Base-by-base conservation (phyloP, 1,139 yeast genomes). In the Diutina catenulata region DNA sequence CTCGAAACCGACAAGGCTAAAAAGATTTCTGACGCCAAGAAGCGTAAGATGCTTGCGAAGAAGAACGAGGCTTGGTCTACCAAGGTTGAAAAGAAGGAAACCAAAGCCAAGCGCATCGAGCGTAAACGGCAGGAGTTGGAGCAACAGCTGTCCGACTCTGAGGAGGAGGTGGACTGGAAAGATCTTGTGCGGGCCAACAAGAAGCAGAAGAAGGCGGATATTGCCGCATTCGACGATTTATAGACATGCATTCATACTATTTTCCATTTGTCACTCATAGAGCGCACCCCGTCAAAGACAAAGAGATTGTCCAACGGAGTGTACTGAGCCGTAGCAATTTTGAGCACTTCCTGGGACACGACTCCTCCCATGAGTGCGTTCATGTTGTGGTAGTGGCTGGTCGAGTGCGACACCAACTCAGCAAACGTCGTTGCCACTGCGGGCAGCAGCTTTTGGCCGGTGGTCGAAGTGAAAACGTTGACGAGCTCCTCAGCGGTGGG, bases 81-180 rank as follows among this genome's bases (percentile, higher is more conserved):
- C 26, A 81, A 82, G 49, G 52, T 59, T 0, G 80, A 74, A 26
- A 64, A 72, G 5, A 83, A 80, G 49, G 88, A 80, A 42, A 55
- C 64, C 2, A 81, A 76, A 44, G 68, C 65, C 19, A 79, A 71
- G 41, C 68, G 94, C 46, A 71, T 76, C 42, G 79, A 72, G 31
- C 51, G 78, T 45, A 70, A 76, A 53, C 62, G 83, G 54, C 74
- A 80, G 55, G 74, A 76, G 6, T 70, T 74, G 29, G 83, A 76
- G 53, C 65, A 68, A 40, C 72, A 67, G 33, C 45, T 66, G 41
- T 51, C 68, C 3, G 69, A 63, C 20, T 80, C 70, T 24, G 76
- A 76, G 18, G 81, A 75, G 26, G 70, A 66, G 41, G 71, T 64
- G 24, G 98, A 91, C 57, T 91, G 98, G 98, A 91, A 91, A 59